These are phyloP conservation scores for Mycena sanguinolenta DNA, from an alignment of 768 basidiomycete species.

Conservation along the genomic window DNA sequence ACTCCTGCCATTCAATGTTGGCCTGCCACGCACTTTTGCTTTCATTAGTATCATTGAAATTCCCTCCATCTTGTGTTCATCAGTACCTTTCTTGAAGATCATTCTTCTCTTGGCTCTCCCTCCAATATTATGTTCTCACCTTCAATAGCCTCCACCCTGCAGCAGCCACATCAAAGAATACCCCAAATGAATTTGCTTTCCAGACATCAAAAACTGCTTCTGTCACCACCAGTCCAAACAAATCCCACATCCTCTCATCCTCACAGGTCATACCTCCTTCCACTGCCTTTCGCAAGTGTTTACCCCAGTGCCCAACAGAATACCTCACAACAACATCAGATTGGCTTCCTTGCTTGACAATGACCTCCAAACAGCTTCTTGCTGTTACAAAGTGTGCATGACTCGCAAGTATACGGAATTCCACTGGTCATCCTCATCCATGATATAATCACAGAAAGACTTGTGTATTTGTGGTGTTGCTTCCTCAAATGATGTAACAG, in stretches of 20 bases:
- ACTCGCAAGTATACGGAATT: neutral
- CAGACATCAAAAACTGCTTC: neutral
- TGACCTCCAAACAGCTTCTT: too few relatives aligned
- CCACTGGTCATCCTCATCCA: neutral
- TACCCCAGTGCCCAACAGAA: conserved; percentile 15
- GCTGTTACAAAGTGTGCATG: too few relatives aligned
- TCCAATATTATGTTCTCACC: neutral
- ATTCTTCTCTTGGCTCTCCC: neutral
- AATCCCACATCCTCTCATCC: too few relatives aligned
- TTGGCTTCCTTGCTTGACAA: too few relatives aligned
- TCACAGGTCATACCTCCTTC: conserved; percentile 7
- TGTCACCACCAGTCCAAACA: neutral
- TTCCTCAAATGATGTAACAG: neutral
- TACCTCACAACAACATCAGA: neutral
- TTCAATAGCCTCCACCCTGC: neutral
- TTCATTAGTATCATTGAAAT: too few relatives aligned
- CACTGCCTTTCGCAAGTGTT: conserved; percentile 22
- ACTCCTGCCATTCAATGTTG: neutral
- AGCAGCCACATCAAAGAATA: neutral
- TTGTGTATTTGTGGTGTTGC: neutral
- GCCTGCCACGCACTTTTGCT: conserved; percentile 1
- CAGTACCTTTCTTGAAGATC: neutral
- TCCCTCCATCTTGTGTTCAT: neutral
- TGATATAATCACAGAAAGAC: neutral
- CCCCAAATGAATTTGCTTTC: neutral